Conservation (phyloP, 495 filamentous ascomycete genomes). For the Podospora bellae-mahoneyi region DNA sequence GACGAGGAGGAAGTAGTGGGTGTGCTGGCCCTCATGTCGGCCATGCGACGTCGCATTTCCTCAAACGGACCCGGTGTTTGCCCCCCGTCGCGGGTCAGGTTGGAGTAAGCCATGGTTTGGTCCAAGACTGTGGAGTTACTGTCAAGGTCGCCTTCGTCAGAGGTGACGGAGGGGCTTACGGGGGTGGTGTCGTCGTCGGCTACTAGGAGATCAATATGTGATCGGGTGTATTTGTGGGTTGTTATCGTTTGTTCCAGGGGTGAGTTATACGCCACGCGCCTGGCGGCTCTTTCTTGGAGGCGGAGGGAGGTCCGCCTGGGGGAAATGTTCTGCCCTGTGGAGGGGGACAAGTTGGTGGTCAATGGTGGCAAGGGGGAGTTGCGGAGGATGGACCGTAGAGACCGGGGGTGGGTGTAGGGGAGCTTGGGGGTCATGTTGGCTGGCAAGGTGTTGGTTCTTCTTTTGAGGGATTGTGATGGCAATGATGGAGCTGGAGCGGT, state of each 20-base stretch:
- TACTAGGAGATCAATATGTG: constrained; percentile 52
- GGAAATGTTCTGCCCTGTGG: constrained; percentile 41
- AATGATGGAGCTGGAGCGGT: constrained; percentile 16
- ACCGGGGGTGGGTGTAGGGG: constrained; percentile 64
- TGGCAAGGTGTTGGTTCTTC: constrained; percentile 37
- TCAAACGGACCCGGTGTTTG: constrained; percentile 57
- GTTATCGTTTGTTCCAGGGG: constrained; percentile 55
- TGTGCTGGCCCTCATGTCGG: constrained; percentile 33
- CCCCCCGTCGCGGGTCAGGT: constrained; percentile 49
- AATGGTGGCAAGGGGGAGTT: constrained; percentile 64
- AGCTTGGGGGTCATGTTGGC: constrained; percentile 24
- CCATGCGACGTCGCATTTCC: constrained; percentile 54
- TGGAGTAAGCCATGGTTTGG: constrained; percentile 47
- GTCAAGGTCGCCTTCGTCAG: constrained; percentile 23
- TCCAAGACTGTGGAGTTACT: constrained; percentile 36
- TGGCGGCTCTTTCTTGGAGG: constrained; percentile 45
- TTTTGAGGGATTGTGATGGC: constrained; percentile 31
- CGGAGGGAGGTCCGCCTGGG: constrained; percentile 47
- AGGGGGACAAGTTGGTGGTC: constrained; percentile 18
- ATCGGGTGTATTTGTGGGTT: constrained; percentile 52
- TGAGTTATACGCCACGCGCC: constrained; percentile 53
- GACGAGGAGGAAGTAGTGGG: constrained; percentile 26
- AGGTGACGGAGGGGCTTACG: constrained; percentile 38
- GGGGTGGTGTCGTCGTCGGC: constrained; percentile 46
- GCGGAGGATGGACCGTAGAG: constrained; percentile 69